These are phyloP conservation scores for Candida sakaeoensis DNA, from an alignment of 805 yeast species.

Conservation along the genomic window DNA sequence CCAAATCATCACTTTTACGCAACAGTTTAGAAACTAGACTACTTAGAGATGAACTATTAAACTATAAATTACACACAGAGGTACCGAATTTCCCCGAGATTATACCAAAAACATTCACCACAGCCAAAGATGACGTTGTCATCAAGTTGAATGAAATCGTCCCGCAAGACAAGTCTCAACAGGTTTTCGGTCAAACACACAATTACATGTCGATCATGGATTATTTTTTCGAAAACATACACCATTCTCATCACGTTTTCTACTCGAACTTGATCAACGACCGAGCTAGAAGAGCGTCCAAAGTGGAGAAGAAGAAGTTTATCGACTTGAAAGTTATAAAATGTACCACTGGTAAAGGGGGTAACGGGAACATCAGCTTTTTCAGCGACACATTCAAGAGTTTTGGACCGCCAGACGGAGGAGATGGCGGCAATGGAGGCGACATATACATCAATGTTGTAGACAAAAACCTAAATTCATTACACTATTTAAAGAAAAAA, in stretches of 20 bases:
- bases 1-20: background rate
- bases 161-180: background rate
- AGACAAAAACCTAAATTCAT: conserved; percentile 56
- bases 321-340: conserved; percentile 66
- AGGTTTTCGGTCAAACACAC: background rate
- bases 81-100: background rate
- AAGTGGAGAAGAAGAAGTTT: conserved; percentile 34
- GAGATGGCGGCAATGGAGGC: conserved; percentile 97
- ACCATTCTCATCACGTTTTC: conserved; percentile 35
- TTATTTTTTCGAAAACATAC: conserved; percentile 38
- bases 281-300: conserved; percentile 24
- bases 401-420: conserved; percentile 97
- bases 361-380: conserved; percentile 84
- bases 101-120: background rate
- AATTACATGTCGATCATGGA: conserved; percentile 24
- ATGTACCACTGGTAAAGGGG: conserved; percentile 78
- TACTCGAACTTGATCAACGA: conserved; percentile 8
- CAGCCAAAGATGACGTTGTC: background rate
- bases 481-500: conserved; percentile 63
- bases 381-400: conserved; percentile 81
- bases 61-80: conserved; percentile 4
- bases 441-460: conserved; percentile 79
- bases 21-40: background rate
- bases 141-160: conserved; percentile 4
- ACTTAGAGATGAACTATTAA: background rate